These are phyloP conservation scores for Phytophthora pluvialis DNA, from an alignment of 352 stramenopile species.

Conservation along the genomic window DNA sequence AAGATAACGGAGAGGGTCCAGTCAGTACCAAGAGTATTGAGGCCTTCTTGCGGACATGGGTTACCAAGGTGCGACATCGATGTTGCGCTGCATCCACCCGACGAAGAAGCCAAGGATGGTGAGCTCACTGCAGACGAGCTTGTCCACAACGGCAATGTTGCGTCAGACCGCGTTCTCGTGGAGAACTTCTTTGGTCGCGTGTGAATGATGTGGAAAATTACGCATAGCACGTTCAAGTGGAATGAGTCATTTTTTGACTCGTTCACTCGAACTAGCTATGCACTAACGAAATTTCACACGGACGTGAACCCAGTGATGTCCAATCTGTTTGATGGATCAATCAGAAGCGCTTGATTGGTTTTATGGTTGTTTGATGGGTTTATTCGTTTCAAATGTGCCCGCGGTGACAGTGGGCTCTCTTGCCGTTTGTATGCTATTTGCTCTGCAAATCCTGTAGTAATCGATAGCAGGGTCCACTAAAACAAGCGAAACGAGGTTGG, in stretches of 20 bases:
- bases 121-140: constrained; percentile 9
- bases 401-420: too few species aligned
- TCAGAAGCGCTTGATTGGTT: too few species aligned
- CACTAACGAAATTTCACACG: constrained; percentile 25
- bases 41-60: too few species aligned
- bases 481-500: too few species aligned
- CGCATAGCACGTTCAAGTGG: constrained; percentile 31
- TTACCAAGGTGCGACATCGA: background rate
- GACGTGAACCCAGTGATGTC: constrained; percentile 4
- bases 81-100: background rate
- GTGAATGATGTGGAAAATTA: constrained; percentile 24
- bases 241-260: constrained; percentile 10
- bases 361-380: too few species aligned
- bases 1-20: too few species aligned
- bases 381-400: too few species aligned
- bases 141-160: constrained; percentile 17
- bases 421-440: too few species aligned
- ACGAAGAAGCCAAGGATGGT: background rate
- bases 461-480: too few species aligned
- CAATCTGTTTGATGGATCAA: too few species aligned
- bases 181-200: constrained; percentile 21
- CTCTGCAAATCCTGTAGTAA: too few species aligned
- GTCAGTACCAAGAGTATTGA: too few species aligned
- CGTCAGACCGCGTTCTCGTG: constrained; percentile 27
- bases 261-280: constrained; percentile 15